These are phyloP conservation scores for Hypsizygus marmoreus DNA, from an alignment of 768 basidiomycete genomes.

Conservation along the genomic window DNA sequence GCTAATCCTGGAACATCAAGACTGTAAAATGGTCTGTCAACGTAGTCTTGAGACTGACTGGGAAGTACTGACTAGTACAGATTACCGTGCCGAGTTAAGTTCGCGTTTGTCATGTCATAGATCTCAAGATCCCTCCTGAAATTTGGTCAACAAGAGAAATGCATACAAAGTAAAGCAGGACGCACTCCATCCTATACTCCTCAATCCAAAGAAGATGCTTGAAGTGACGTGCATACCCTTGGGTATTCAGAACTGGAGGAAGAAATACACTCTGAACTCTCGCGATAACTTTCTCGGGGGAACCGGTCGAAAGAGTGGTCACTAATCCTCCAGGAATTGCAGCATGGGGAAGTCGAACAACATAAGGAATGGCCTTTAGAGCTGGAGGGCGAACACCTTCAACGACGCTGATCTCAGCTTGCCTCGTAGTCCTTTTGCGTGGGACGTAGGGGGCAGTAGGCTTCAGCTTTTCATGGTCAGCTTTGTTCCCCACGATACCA, in stretches of 20 bases:
- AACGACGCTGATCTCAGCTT: slow-evolving; percentile 36
- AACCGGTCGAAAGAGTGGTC: slow-evolving; percentile 30
- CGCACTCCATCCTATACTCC: slow-evolving; percentile 29
- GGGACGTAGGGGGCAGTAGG: slow-evolving; percentile 51
- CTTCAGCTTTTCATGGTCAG: slow-evolving; percentile 45
- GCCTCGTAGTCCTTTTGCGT: slow-evolving; percentile 23
- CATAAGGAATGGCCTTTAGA: slow-evolving; percentile 43
- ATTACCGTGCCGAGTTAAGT: slow-evolving; percentile 26
- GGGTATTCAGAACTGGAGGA: slow-evolving; percentile 37
- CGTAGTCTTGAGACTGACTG: background rate
- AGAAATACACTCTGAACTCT: slow-evolving; percentile 38
- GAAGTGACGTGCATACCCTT: slow-evolving; percentile 47
- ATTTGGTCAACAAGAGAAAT: slow-evolving; percentile 3
- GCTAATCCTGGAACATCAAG: slow-evolving; percentile 52
- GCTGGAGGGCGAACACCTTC: slow-evolving; percentile 46
- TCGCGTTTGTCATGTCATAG: slow-evolving; percentile 38
- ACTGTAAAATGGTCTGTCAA: slow-evolving; percentile 21
- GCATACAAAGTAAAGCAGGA: background rate
- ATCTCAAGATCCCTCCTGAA: slow-evolving; percentile 39
- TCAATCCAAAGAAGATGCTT: slow-evolving; percentile 52
- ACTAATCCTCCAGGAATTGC: slow-evolving; percentile 38
- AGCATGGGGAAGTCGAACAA: slow-evolving; percentile 38
- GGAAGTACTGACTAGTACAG: slow-evolving; percentile 39
- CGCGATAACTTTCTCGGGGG: slow-evolving; percentile 26
- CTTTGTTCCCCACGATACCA: slow-evolving; percentile 47